Conservation (phyloP, 371 early-diverging fungal species). For the Mortierella sp. region DNA sequence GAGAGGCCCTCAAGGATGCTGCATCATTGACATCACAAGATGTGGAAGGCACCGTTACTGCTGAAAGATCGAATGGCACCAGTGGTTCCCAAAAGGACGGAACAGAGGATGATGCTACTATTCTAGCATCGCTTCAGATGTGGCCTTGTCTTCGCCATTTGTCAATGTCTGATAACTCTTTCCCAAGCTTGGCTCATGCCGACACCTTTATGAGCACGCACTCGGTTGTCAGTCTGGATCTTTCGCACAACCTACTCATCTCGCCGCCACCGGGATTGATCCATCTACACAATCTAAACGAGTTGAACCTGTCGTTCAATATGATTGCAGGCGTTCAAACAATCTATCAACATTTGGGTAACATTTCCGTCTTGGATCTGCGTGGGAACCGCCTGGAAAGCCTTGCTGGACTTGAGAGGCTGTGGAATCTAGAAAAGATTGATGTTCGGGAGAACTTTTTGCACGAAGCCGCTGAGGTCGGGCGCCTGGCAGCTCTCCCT, state of each 20-base stretch:
- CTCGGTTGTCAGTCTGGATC: conserved; percentile 66
- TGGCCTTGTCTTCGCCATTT: conserved; percentile 64
- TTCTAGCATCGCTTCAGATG: conserved; percentile 45
- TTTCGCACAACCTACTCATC: conserved; percentile 71
- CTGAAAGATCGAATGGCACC: conserved; percentile 3
- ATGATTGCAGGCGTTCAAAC: conserved; percentile 70
- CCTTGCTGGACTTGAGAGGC: conserved; percentile 72
- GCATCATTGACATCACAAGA: conserved; percentile 9
- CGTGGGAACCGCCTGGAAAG: conserved; percentile 73
- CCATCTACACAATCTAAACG: conserved; percentile 64
- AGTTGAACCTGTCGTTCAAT: conserved; percentile 73
- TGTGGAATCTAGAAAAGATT: conserved; percentile 76
- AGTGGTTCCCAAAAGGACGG: conserved; percentile 6
- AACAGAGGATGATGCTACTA: conserved; percentile 15
- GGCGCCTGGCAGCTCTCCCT: conserved; percentile 66
- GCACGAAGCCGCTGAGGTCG: conserved; percentile 67
- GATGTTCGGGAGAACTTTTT: conserved; percentile 76
- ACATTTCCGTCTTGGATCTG: conserved; percentile 69
- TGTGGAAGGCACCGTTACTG: neutral
- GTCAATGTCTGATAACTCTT: conserved; percentile 67
- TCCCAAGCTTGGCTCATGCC: conserved; percentile 60
- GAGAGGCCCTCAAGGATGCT: conserved; percentile 44
- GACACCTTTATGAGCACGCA: conserved; percentile 60
- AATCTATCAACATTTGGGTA: conserved; percentile 74
- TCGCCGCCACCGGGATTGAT: conserved; percentile 69